A percentile compares a stretch with the other conserved stretches of the same genome.
phyloP scores from a whole-genome alignment of 176 grass and related monocot species.

The Neostapfia colusana region DNA sequence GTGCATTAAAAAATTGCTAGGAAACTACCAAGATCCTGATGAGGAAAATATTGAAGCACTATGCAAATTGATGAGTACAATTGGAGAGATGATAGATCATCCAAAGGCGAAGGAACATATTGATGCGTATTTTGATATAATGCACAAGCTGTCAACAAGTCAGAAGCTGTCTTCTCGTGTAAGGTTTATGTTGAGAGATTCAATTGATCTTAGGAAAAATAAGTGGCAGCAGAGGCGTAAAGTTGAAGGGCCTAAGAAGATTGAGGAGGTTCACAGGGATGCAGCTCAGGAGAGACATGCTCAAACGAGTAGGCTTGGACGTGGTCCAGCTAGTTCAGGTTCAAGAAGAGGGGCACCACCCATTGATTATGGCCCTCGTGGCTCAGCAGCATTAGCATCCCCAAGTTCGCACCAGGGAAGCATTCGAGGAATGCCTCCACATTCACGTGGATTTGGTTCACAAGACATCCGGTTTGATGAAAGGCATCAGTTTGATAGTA shows the following conservation, averaged over 20 bases:
- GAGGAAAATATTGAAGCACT: slow-evolving; percentile 83
- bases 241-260: slow-evolving; percentile 90
- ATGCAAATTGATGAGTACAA: slow-evolving; percentile 91
- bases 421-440: slow-evolving; percentile 55
- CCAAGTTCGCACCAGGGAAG: slow-evolving; percentile 63
- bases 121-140: slow-evolving; percentile 83
- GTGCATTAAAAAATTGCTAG: slow-evolving; percentile 81
- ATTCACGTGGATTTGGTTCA: slow-evolving; percentile 49
- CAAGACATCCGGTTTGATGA: slow-evolving; percentile 75
- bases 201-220: slow-evolving; percentile 87
- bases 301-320: slow-evolving; percentile 69
- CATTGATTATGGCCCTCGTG: slow-evolving; percentile 58
- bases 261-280: slow-evolving; percentile 73
- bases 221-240: slow-evolving; percentile 87
- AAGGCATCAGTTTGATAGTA: slow-evolving; percentile 61
- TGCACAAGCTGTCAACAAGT: slow-evolving; percentile 55
- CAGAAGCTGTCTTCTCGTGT: slow-evolving; percentile 61
- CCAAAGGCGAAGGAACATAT: slow-evolving; percentile 71
- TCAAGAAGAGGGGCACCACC: slow-evolving; percentile 57
- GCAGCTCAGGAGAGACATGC: slow-evolving; percentile 82
- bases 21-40: slow-evolving; percentile 65
- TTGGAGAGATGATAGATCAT: slow-evolving; percentile 92
- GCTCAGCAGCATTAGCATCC: slow-evolving; percentile 49
- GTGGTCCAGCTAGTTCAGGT: slow-evolving; percentile 59
- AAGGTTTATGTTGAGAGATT: slow-evolving; percentile 79